Percentiles rank a stretch among this genome's conserved stretches.
Conservation (phyloP, 176 grass and related monocot species). For the Melocanna baccifera region DNA sequence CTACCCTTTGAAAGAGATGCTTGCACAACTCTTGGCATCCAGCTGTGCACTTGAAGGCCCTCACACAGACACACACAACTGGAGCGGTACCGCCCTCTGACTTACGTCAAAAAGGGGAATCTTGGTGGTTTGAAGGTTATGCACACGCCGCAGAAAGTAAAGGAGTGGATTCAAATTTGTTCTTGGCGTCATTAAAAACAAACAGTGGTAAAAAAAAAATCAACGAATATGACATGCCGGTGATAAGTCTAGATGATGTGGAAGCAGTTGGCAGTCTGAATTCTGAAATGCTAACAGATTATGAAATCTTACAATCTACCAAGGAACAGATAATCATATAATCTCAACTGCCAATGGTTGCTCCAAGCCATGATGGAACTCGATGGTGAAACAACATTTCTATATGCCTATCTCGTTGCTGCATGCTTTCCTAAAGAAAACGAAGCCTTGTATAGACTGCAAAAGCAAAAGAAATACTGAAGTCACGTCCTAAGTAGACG, state of each 20-base stretch:
- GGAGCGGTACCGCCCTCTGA: neutral
- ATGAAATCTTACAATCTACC: neutral
- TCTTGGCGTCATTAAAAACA: neutral
- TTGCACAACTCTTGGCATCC: neutral
- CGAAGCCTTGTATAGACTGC: neutral
- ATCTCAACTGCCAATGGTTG: neutral
- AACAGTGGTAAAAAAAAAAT: neutral
- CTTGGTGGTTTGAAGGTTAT: constrained; percentile 17
- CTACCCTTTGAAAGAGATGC: constrained; percentile 7
- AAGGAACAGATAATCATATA: neutral
- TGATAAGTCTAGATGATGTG: neutral
- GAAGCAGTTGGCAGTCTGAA: neutral
- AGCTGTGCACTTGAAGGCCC: neutral
- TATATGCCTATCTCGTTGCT: neutral
- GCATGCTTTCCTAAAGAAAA: neutral
- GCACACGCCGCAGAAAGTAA: neutral
- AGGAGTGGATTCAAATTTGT: neutral
- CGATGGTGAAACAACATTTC: neutral
- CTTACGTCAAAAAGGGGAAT: neutral
- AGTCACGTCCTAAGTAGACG: neutral
- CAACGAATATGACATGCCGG: neutral
- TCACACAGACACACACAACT: neutral
- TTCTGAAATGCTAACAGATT: neutral
- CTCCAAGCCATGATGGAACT: neutral
- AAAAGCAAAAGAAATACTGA: neutral